A percentile compares a stretch with the other conserved stretches of the same genome.
Evolutionary conservation across 2,329 filamentous ascomycete species (phyloP).

Genomic region (Colletotrichum sp.): DNA sequence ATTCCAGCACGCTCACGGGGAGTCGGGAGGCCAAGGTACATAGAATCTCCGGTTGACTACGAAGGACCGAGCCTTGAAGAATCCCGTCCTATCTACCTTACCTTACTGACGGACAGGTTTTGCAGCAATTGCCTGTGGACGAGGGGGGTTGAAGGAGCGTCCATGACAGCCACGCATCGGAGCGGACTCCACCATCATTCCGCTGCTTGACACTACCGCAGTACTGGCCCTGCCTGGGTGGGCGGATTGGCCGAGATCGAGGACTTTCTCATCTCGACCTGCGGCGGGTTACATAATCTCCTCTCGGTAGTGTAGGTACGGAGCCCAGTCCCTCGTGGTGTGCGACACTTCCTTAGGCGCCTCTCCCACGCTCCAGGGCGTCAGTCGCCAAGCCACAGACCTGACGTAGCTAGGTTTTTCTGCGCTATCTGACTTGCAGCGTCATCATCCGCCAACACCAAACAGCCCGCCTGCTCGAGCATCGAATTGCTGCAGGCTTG

Average conservation of each 20-base stretch:
- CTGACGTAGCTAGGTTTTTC: slow-evolving; percentile 10
- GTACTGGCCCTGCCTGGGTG: background rate
- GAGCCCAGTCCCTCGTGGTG: no score
- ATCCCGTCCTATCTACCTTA: background rate
- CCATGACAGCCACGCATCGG: background rate
- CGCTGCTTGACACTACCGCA: background rate
- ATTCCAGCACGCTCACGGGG: background rate
- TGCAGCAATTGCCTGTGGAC: background rate
- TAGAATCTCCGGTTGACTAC: background rate
- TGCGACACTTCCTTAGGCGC: no score
- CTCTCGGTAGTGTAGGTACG: background rate
- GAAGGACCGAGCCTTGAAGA: background rate
- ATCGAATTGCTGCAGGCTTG: background rate
- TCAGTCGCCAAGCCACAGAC: background rate
- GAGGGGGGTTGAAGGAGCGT: background rate
- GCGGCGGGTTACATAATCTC: background rate
- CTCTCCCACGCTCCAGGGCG: background rate
- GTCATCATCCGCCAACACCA: slow-evolving; percentile 2
- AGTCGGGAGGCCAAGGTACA: background rate
- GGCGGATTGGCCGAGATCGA: background rate
- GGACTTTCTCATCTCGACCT: background rate
- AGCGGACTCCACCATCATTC: background rate
- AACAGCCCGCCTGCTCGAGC: background rate
- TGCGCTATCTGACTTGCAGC: background rate
- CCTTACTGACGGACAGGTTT: background rate